Base-by-base conservation (phyloP, 2,329 filamentous ascomycete species). In the Calonectria montana region DNA sequence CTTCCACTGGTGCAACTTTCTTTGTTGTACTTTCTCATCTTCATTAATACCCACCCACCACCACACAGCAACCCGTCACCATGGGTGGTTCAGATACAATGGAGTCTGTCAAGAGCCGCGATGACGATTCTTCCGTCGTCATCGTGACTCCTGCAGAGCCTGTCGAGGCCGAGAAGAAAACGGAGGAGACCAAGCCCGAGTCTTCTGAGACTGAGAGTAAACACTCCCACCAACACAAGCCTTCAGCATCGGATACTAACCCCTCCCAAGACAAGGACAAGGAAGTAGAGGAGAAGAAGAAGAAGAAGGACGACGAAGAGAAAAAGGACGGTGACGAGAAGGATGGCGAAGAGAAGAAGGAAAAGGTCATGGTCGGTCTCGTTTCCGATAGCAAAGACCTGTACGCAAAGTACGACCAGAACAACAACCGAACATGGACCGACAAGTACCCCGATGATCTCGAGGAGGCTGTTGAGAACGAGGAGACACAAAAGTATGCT, bases 401-500 rank as follows among this genome's bases (percentile, higher is more conserved):
- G 50, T 87, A 86, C 77, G 78, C 83, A 23, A 84, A 85, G 57
- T 80, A 75, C 25, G 89, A 91, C 77, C 82, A 85, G 13, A 82
- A 86, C 55, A 89, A 88, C 12, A 82, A 85, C 39, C 83, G 84
- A 71, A 88, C 88, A 50, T 92, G 90, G 90, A 87, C 88, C 9
- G 86, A 88, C 66, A 86, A 88, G 70, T 85, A 87, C 31, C 90
- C 90, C 1, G 84, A 88, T 59, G 87, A 90, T 73, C 82, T 89
- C 4, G 84, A 87, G 55, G 87, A 89, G 64, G 87, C 89, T 0
- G 90, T 87, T 5, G 91, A 93, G 77, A 90, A 91, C 74, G 87
- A 88, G 21, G 87, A 91, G 74, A 92, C 90, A 1, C 87, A 88
- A 41, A 90, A 89, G 74, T 93, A 88, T 77, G 91, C 91, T 2